A percentile compares a stretch with the other conserved stretches of the same genome.
Evolutionary conservation across 805 yeast species (phyloP).

Genomic region (Schizosaccharomyces cryophilus): DNA sequence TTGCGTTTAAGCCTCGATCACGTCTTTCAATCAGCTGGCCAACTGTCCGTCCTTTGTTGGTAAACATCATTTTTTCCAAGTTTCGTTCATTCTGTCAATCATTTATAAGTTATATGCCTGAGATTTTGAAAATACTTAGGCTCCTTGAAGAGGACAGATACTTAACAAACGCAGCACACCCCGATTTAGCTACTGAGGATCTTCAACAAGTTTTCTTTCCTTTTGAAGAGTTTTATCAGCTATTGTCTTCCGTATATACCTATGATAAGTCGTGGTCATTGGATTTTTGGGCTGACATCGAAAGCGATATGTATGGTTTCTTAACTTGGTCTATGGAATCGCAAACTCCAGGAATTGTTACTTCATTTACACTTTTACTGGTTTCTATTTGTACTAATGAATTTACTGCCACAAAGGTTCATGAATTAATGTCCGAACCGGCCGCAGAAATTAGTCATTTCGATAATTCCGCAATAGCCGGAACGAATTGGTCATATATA

Average conservation of each 20-base stretch:
- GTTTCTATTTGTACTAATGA: background rate
- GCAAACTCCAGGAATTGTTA: background rate
- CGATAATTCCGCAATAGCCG: background rate
- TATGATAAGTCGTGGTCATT: background rate
- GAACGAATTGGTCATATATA: background rate
- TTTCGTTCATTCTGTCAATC: background rate
- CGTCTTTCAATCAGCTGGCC: background rate
- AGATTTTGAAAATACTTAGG: background rate
- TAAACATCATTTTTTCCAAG: background rate
- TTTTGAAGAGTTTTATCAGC: background rate
- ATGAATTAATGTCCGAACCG: background rate
- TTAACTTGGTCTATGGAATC: background rate
- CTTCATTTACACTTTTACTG: background rate
- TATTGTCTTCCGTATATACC: background rate
- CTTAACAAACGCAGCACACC: background rate
- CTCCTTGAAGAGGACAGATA: background rate
- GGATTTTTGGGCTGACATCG: background rate
- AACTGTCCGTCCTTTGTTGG: background rate
- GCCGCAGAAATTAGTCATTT: background rate
- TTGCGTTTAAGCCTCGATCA: background rate
- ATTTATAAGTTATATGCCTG: slow-evolving; percentile 2
- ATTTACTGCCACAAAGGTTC: background rate
- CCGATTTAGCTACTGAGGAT: background rate
- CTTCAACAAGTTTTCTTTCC: background rate
- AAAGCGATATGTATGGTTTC: slow-evolving; percentile 1